Evolutionary conservation across 495 filamentous ascomycete species (phyloP).

Genomic region (Penicillium lividum): DNA sequence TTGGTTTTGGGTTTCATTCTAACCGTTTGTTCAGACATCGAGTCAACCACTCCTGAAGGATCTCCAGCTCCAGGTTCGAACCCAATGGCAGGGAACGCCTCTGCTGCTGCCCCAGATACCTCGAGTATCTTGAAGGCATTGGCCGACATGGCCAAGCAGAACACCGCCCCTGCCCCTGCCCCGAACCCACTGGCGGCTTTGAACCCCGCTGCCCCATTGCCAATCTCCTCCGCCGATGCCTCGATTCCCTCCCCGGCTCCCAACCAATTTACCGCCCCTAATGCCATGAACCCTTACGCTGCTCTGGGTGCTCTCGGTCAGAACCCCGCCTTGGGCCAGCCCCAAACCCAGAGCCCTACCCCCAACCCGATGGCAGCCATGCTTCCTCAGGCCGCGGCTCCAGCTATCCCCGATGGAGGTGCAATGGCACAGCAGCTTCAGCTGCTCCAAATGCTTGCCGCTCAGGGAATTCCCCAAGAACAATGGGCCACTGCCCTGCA

Average conservation of each 20-base stretch:
- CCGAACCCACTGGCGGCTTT: slow-evolving; percentile 56
- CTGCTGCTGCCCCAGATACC: slow-evolving; percentile 55
- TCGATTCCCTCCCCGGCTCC: slow-evolving; percentile 49
- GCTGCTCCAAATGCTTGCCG: slow-evolving; percentile 58
- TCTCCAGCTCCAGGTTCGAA: slow-evolving; percentile 66
- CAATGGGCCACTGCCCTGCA: slow-evolving; percentile 59
- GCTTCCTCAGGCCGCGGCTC: slow-evolving; percentile 41
- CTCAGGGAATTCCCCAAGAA: slow-evolving; percentile 61
- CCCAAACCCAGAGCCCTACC: slow-evolving; percentile 46
- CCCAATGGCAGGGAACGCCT: slow-evolving; percentile 33
- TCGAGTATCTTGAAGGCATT: slow-evolving; percentile 78
- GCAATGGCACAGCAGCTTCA: slow-evolving; percentile 62
- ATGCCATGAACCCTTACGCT: slow-evolving; percentile 51
- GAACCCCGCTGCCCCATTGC: slow-evolving; percentile 48
- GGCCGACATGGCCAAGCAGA: slow-evolving; percentile 83
- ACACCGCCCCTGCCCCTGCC: slow-evolving; percentile 46
- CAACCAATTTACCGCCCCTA: slow-evolving; percentile 56
- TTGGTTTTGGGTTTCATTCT: slow-evolving; percentile 9
- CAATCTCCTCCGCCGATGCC: slow-evolving; percentile 48
- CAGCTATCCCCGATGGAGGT: slow-evolving; percentile 38
- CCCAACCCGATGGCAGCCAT: slow-evolving; percentile 50
- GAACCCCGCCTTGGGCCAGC: slow-evolving; percentile 48
- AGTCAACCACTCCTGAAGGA: slow-evolving; percentile 79
- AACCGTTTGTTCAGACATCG: slow-evolving; percentile 47
- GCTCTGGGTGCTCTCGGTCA: slow-evolving; percentile 41